Base-by-base conservation (phyloP, 1,284 basidiomycete species). In the Entoloma clypeatum region DNA sequence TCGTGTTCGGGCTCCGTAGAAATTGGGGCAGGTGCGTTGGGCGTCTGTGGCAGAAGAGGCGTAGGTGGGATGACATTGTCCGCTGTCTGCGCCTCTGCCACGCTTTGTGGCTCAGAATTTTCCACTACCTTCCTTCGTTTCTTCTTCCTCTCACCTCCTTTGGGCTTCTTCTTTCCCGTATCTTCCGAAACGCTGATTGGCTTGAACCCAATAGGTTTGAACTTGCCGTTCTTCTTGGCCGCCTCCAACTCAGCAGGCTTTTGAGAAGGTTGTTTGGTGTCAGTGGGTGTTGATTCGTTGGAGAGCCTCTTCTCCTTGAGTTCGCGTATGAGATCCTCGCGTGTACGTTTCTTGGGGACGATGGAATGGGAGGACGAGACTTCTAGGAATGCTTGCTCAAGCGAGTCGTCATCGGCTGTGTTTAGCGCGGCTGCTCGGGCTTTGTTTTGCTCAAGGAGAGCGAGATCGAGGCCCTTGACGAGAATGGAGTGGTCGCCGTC, bases 391-490 rank as follows among this genome's bases (percentile, higher is more conserved):
- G 77, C 84, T 41, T 74, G 71, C 54, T 96, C 92, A 25, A 96
- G 77, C 17, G 79, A 75, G 17, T 86, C 86, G 41, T 86, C 82
- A 41, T 82, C 77, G 13, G 74, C 77, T 2, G 70, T 72, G 14
- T 71, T 61, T 29, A 71, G 64, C 6, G 69, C 62, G 7, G 74
- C 71, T 0, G 61, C 64, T 9, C 76, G 76, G 0, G 87, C 86
- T 62, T 81, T 89, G 51, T 89, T 82, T 54, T 90, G 85, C 53
- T 92, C 87, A 6, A 96, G 69, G 3, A 95, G 74, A 0, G 89
- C 82, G 57, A 84, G 78, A 57, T 96, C 92, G 23, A 96, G 79
- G n/a, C 92, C 89, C 54, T 92, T 94, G 28, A 93, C 89, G 3
- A 93, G 77, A 33, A 93, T 78, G 3, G 86, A 82, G 59, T 94